phyloP scores from a whole-genome alignment of 495 filamentous ascomycete species.

The Platismatia glauca region DNA sequence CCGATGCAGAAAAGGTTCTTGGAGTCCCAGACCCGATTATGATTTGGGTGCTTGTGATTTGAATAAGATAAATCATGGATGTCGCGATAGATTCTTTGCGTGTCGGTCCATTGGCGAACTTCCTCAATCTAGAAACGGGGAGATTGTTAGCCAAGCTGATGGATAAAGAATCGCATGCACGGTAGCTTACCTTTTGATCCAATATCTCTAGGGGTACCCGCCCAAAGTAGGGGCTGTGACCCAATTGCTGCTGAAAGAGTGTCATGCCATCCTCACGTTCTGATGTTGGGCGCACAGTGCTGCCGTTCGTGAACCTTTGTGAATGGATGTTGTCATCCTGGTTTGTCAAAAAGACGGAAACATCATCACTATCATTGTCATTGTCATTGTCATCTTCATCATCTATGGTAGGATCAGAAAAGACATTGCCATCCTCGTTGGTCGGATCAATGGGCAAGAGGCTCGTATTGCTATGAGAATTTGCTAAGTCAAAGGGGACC shows the following conservation, averaged over 20 bases:
- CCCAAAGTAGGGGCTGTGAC: too few relatives aligned
- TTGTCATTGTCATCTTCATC: not conserved
- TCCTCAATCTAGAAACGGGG: not conserved
- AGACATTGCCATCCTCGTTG: not conserved
- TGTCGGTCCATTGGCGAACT: slow-evolving; percentile 6
- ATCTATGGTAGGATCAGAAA: not conserved
- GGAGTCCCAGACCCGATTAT: slow-evolving; percentile 20
- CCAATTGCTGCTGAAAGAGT: not conserved
- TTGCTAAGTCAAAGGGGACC: not conserved
- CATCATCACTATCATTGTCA: not conserved
- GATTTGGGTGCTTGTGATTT: slow-evolving; percentile 18
- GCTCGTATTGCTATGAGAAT: not conserved
- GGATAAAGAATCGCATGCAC: not conserved
- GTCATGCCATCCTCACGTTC: not conserved
- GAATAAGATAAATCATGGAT: not conserved
- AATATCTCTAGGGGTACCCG: not conserved
- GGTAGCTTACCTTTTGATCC: not conserved
- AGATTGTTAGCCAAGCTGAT: not conserved
- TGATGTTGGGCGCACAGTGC: not conserved
- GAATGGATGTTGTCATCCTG: not conserved
- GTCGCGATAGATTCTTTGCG: slow-evolving; percentile 2
- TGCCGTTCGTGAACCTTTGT: not conserved
- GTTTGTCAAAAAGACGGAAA: not conserved
- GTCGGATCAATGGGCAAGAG: not conserved
- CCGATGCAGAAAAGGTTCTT: slow-evolving; percentile 15